Evolutionary conservation across 1,284 basidiomycete species (phyloP), one percentile per base, ranked within the genome.

Genomic region (Ceratobasidium sp.): DNA sequence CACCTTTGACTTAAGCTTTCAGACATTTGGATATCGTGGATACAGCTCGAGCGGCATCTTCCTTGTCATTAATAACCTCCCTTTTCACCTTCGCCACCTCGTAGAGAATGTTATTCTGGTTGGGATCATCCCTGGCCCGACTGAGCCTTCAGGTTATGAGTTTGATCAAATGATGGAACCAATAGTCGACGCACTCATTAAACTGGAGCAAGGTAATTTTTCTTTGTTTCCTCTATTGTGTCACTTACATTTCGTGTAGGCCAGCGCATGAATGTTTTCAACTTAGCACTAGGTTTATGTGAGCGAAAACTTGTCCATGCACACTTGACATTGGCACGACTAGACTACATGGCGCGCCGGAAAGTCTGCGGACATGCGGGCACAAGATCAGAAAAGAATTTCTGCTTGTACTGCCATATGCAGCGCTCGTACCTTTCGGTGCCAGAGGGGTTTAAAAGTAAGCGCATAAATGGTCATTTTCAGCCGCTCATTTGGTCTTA

Each of bases 131-230:
- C 77, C 69, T 5, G 77, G 77, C 0, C 77, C 77, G 26, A 69
- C 67, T 0, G 64, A 71, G 26, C 77, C 70, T 13, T 40, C 12
- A 9, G 12, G 38, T 13, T 71, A 74, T n/a, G 67, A 26, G 1
- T 59, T 78, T n/a, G 70, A 74, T 28, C 77, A 78, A 12, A 64
- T 73, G 54, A 13, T 78, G 9, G 70, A 67, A 2, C 68, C 64
- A 0, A 40, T 78, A 6, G 38, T 74, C 23, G 46, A 78, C n/a
- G 61, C 74, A 2, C 20, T 77, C 10, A 20, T 67, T 23, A 13
- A 52, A 44, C 74, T 77, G 1, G 48, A 77, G 28, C 26, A 59
- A 77, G 74, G 74, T 77, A 3, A 33, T 33, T 33, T 33, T 33
- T 33, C 33, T 33, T 33, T 33, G 33, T 33, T 33, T 33, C 4